Evolutionary conservation across 1,139 yeast species (phyloP), one percentile per base, ranked within the genome.

Genomic region (Pichia sp.): DNA sequence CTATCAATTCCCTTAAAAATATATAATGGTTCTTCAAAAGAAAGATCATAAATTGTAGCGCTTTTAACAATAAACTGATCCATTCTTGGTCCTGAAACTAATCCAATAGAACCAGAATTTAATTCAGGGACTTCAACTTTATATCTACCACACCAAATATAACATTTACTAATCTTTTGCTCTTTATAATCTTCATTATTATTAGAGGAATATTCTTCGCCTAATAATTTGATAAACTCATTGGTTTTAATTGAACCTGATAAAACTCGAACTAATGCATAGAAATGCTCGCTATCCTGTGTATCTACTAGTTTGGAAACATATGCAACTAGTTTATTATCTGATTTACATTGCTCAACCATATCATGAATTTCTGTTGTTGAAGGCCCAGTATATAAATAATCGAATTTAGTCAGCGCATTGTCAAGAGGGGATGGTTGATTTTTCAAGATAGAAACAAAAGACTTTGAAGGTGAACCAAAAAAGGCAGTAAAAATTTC

Each of bases 101-200:
- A 60, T 0, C 81, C 92, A 49, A 88, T 67, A 33, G 77, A 74
- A 0, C 97, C 97, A 1, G 76, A 75, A 5, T 74, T 70, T 0
- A 84, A 80, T 29, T 72, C 71, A 1, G 73, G 68, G 0, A 86
- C 73, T 0, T 80, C 75, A 0, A 83, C 66, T 36, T 73, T 74
- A 62, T 86, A 89, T 53, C 96, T 72, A 0, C 92, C 92, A 44
- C 88, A 83, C 29, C 87, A 75, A 1, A 88, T 57, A 57, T 72
- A 81, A 10, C 89, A 64, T 7, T 72, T 76, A 5, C 70, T 69
- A 1, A 65, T 54, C 34, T 66, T 66, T 49, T 65, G 65, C 39
- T 69, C 72, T 3, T 71, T 65, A 6, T 27, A 29, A 49, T 70
- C 81, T 46, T 83, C 86, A 35, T 76, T 79, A 37, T 71, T 80